phyloP scores from a whole-genome alignment of 148 eudicot species.

The Nepenthes gracilis region DNA sequence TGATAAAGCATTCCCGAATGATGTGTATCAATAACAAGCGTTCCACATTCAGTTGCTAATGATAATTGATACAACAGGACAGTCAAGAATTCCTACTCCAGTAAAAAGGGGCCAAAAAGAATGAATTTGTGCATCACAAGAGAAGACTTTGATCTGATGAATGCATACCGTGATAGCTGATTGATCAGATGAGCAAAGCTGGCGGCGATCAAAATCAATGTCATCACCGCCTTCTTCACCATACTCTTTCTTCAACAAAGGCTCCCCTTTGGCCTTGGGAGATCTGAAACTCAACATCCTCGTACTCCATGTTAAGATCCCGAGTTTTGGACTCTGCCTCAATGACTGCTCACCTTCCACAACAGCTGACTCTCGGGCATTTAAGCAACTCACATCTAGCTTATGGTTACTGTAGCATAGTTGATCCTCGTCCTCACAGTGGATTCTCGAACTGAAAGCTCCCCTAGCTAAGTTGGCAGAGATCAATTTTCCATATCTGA shows the following conservation, averaged over 20 bases:
- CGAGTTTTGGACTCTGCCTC: constrained; percentile 26
- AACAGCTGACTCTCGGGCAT: constrained; percentile 13
- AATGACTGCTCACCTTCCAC: constrained; percentile 16
- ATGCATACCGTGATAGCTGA: constrained; percentile 34
- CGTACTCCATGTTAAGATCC: constrained; percentile 51
- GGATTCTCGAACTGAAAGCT: constrained; percentile 13
- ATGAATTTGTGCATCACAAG: too few species aligned
- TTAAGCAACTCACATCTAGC: background rate
- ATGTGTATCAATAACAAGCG: too few species aligned
- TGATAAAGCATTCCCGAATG: too few species aligned
- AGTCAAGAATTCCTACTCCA: too few species aligned
- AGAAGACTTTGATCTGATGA: background rate
- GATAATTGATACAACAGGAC: too few species aligned
- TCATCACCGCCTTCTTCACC: constrained; percentile 84
- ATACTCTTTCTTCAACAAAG: constrained; percentile 50
- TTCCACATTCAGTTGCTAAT: too few species aligned
- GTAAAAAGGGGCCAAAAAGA: too few species aligned
- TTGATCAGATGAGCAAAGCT: constrained; percentile 49
- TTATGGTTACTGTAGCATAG: constrained; percentile 27
- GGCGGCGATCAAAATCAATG: constrained; percentile 74
- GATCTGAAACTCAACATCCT: constrained; percentile 59
- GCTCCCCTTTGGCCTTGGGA: constrained; percentile 63
- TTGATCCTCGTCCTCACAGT: constrained; percentile 33
- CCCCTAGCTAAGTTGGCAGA: constrained; percentile 42
- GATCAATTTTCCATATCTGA: constrained; percentile 40